Percentiles rank a stretch among this genome's conserved stretches.
Conservation (phyloP, 1,284 basidiomycete species). For the Leccinum subrobustum region DNA sequence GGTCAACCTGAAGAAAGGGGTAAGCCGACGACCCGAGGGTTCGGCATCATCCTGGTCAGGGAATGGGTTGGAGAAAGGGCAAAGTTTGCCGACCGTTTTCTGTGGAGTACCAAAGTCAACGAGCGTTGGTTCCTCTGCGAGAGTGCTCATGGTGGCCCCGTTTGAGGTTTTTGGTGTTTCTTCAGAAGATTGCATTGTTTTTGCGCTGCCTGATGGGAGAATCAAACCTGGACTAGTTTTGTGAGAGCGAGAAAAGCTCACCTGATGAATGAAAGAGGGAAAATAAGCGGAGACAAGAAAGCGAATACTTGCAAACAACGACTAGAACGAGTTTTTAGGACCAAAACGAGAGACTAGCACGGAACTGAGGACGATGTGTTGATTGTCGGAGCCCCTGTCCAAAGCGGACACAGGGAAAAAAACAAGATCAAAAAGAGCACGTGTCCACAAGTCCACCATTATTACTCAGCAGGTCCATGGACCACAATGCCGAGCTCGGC, state of each 20-base stretch:
- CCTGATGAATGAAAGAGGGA: slow-evolving; percentile 13
- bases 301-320: slow-evolving; percentile 1
- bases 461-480: slow-evolving; percentile 31
- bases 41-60: slow-evolving; percentile 32
- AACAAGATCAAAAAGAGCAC: slow-evolving; percentile 35
- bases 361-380: slow-evolving; percentile 29
- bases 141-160: slow-evolving; percentile 5
- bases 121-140: slow-evolving; percentile 26
- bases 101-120: slow-evolving; percentile 27
- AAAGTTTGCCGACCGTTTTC: slow-evolving; percentile 34
- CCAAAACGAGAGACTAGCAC: slow-evolving; percentile 14
- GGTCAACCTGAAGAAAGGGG: slow-evolving; percentile 28
- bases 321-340: slow-evolving; percentile 18
- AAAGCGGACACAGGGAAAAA: slow-evolving; percentile 37
- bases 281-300: not conserved
- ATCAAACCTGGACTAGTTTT: slow-evolving; percentile 19
- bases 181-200: slow-evolving; percentile 32
- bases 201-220: slow-evolving; percentile 33
- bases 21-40: slow-evolving; percentile 26
- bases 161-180: slow-evolving; percentile 25
- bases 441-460: slow-evolving; percentile 24
- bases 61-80: slow-evolving; percentile 32
- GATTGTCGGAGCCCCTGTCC: slow-evolving; percentile 40
- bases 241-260: slow-evolving; percentile 6
- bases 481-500: slow-evolving; percentile 24